Conservation (phyloP, 2,329 filamentous ascomycete species). For the Penicillium nordicum region DNA sequence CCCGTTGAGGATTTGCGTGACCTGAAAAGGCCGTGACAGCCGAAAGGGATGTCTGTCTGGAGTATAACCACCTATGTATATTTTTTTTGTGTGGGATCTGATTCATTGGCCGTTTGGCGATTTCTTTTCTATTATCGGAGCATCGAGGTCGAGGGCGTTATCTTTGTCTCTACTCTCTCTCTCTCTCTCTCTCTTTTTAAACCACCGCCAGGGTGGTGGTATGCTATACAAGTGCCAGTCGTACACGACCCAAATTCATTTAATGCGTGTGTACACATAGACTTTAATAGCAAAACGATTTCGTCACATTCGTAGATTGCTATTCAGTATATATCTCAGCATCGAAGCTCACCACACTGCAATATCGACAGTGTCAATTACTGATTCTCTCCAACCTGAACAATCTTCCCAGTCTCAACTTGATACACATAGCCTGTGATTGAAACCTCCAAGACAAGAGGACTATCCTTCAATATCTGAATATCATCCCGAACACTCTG, state of each 20-base stretch:
- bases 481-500: conserved; percentile 63
- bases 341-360: background rate
- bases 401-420: conserved; percentile 66
- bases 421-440: conserved; percentile 76
- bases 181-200: background rate
- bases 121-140: conserved; percentile 9
- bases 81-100: conserved; percentile 1
- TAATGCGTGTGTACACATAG: background rate
- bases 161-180: conserved; percentile 1
- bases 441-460: conserved; percentile 58
- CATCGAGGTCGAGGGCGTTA: conserved; percentile 17
- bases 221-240: background rate
- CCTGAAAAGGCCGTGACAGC: conserved; percentile 20
- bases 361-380: background rate
- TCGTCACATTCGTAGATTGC: background rate
- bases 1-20: conserved; percentile 7
- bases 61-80: conserved; percentile 10
- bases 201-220: background rate
- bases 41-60: conserved; percentile 8
- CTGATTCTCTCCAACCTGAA: conserved; percentile 38
- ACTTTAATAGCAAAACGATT: background rate
- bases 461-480: conserved; percentile 55
- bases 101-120: conserved; percentile 9
- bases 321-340: background rate
- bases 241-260: background rate